These are phyloP conservation scores for Hirsutella thompsonii DNA, from an alignment of 2,329 filamentous ascomycete species.

Conservation along the genomic window DNA sequence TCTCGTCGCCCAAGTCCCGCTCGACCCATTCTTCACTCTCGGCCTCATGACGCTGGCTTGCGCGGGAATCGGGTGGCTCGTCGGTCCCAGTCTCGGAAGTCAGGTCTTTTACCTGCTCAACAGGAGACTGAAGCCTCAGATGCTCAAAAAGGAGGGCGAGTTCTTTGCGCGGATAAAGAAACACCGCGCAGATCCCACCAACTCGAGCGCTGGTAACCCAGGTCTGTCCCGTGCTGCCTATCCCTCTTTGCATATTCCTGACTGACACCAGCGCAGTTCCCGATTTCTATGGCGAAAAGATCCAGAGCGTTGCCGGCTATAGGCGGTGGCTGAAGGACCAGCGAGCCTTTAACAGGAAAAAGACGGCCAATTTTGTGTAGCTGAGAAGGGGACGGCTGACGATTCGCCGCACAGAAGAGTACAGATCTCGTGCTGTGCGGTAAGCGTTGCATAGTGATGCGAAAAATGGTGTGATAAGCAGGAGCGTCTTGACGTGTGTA, in stretches of 20 bases:
- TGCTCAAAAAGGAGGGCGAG: conserved; percentile 81
- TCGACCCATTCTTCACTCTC: conserved; percentile 80
- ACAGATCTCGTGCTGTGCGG: no score
- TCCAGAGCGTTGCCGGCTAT: conserved; percentile 83
- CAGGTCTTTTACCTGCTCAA: conserved; percentile 67
- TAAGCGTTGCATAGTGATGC: no score
- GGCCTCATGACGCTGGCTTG: conserved; percentile 68
- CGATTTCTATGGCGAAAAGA: conserved; percentile 98
- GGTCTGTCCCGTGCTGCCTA: conserved; percentile 24
- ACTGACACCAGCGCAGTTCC: conserved; percentile 42
- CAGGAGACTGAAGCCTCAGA: conserved; percentile 55
- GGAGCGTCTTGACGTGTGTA: no score
- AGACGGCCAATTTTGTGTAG: conserved; percentile 54
- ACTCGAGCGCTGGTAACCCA: conserved; percentile 81
- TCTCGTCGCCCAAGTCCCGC: conserved; percentile 56
- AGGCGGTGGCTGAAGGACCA: conserved; percentile 96
- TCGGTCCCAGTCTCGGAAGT: conserved; percentile 72
- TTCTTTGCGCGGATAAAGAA: conserved; percentile 89
- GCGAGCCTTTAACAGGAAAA: conserved; percentile 91
- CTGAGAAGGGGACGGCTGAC: not conserved
- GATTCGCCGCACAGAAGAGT: no score
- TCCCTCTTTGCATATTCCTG: not conserved
- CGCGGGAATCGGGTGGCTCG: conserved; percentile 74
- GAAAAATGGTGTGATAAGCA: no score
- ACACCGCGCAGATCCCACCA: conserved; percentile 80